Percentiles rank a stretch among this genome's conserved stretches.
phyloP scores from a whole-genome alignment of 208 protist genomes.

The Leishmania turanica region DNA sequence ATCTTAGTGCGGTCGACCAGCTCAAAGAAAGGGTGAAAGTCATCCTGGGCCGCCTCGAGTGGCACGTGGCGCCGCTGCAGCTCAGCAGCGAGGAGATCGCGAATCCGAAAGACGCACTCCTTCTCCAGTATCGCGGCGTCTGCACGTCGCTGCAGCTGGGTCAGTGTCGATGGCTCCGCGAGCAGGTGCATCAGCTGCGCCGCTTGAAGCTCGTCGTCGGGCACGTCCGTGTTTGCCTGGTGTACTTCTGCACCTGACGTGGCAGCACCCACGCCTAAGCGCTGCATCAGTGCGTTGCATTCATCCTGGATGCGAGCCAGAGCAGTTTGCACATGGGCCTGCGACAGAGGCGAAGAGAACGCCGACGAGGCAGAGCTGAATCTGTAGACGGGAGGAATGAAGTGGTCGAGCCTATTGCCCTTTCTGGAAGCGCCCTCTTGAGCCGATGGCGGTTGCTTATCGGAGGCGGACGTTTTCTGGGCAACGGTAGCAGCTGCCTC shows the following conservation, averaged over 20 bases:
- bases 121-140: constrained; percentile 15
- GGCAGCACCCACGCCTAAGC: not conserved
- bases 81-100: constrained; percentile 16
- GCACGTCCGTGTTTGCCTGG: constrained; percentile 2
- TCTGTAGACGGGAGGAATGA: not conserved
- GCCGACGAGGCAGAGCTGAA: constrained; percentile 2
- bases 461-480: not conserved
- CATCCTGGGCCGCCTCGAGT: not conserved
- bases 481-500: not conserved
- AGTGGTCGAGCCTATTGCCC: not conserved
- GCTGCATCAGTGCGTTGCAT: not conserved
- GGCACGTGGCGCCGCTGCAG: constrained; percentile 16
- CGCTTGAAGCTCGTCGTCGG: not conserved
- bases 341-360: not conserved
- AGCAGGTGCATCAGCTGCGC: constrained; percentile 10
- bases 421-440: too few species aligned
- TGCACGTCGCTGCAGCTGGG: constrained; percentile 21
- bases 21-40: constrained; percentile 6
- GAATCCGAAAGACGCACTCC: constrained; percentile 11
- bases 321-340: not conserved
- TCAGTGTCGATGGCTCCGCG: not conserved
- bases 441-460: not conserved
- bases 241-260: not conserved
- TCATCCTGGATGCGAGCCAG: constrained; percentile 9
- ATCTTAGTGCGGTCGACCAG: not conserved